A percentile compares a stretch with the other conserved stretches of the same genome.
Evolutionary conservation across 148 eudicot genomes (phyloP).

Genomic region (Chenopodium album): DNA sequence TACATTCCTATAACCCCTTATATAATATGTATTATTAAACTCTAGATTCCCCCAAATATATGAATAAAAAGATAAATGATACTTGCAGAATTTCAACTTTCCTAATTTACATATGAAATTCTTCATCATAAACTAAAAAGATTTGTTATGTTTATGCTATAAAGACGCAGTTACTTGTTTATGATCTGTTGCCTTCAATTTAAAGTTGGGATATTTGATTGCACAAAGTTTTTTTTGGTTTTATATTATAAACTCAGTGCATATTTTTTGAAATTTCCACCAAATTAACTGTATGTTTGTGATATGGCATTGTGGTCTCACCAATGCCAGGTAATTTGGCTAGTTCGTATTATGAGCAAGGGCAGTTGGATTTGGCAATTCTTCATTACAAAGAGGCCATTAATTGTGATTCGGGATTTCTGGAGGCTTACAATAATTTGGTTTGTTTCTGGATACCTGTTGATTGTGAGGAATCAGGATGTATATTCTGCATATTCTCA

Average conservation of each 20-base stretch:
- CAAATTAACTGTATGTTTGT: not conserved
- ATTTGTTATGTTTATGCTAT: too few relatives aligned
- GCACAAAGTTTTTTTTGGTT: not conserved
- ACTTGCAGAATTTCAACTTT: too few relatives aligned
- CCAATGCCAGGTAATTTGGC: constrained; percentile 76
- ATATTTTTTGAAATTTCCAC: not conserved
- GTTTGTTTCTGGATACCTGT: constrained; percentile 35
- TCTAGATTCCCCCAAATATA: too few relatives aligned
- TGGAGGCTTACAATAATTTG: constrained; percentile 97
- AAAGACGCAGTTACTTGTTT: not conserved
- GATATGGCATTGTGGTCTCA: constrained; percentile 15
- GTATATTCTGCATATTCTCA: constrained; percentile 2
- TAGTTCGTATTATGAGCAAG: constrained; percentile 84
- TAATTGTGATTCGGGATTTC: constrained; percentile 72
- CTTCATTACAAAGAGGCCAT: constrained; percentile 79
- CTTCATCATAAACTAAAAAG: too few relatives aligned
- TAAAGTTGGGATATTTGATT: not conserved
- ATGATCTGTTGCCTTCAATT: not conserved
- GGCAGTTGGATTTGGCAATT: constrained; percentile 83
- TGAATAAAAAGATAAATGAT: too few relatives aligned
- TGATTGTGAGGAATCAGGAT: constrained; percentile 1
- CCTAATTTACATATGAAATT: too few relatives aligned
- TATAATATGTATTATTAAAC: too few relatives aligned
- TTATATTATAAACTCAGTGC: not conserved
- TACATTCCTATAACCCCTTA: too few relatives aligned